These are phyloP conservation scores for Starmerella potacharoeniae DNA, from an alignment of 805 yeast genomes.

Conservation along the genomic window DNA sequence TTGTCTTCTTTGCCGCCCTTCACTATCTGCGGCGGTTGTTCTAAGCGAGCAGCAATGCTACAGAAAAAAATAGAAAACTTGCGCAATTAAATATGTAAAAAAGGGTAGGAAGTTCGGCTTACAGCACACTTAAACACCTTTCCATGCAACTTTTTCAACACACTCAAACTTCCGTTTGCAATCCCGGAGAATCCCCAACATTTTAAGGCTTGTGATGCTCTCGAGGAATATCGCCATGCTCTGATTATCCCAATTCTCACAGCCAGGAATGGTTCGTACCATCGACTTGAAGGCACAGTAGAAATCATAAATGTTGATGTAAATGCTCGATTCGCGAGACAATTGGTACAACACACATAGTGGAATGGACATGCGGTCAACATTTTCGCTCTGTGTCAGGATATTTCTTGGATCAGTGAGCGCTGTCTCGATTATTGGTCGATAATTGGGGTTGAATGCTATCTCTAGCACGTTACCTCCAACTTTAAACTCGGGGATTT, in stretches of 20 bases:
- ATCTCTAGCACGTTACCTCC: constrained; percentile 28
- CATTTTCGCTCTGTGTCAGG: neutral
- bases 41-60: neutral
- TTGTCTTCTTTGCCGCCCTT: constrained; percentile 42
- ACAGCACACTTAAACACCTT: constrained; percentile 35
- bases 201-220: constrained; percentile 55
- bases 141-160: constrained; percentile 64
- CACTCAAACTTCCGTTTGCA: constrained; percentile 47
- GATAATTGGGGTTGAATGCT: constrained; percentile 36
- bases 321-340: constrained; percentile 67
- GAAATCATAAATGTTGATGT: constrained; percentile 57
- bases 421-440: constrained; percentile 34
- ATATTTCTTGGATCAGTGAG: constrained; percentile 31
- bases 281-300: constrained; percentile 45
- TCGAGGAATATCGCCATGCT: constrained; percentile 65
- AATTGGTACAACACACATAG: constrained; percentile 49
- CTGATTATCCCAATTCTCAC: constrained; percentile 45
- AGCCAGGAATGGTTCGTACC: constrained; percentile 15
- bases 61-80: neutral
- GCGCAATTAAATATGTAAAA: neutral
- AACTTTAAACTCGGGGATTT: constrained; percentile 35
- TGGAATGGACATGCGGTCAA: constrained; percentile 33
- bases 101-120: neutral
- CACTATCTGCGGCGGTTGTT: neutral
- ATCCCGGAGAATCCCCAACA: constrained; percentile 58